Base-by-base conservation (phyloP, 129 eudicot species). In the Artemisia argyi region DNA sequence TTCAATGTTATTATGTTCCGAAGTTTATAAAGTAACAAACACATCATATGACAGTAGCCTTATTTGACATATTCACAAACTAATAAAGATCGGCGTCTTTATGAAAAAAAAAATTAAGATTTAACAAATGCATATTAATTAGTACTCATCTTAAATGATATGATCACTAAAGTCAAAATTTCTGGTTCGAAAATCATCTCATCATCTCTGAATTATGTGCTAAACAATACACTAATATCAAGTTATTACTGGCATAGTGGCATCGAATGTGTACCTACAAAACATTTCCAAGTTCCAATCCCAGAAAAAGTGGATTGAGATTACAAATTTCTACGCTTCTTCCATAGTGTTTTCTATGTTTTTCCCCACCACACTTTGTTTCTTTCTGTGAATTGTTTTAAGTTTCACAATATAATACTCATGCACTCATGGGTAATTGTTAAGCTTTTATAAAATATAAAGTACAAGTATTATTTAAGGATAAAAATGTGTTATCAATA, bases 201-300 rank as follows among this genome's bases (percentile, higher is more conserved):
- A 30, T 32, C 39, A 15, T 15, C 50, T 55, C 30, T 66, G 13
- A 2, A 51, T 66, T 66, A 12, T 47, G 1, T 13, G 24, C 16
- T 12, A 66, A 66, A 66, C n/a, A 42, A 18, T 17, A 65, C 9
- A 24, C 70, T 16, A 58, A 58, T 49, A 57, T 58, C 58, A 44
- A 59, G 47, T 46, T 59, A 59, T 39, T 3, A 64, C 55, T 74
- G n/a, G 54, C 54, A 56, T 55, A 42, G 35, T 74, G n/a, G 54
- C 54, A 56, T 55, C 54, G 35, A 26, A 39, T 11, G 51, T 12
- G 64, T 39, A 55, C 65, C 54, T 53, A 74, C 79, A 64, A 75
- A 66, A 75, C 73, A 66, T 66, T 73, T 66, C 60, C 67, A 75
- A 75, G 66, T 75, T 66, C 79, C 79, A 73, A 75, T 75, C 79